Conservation (phyloP, 1,284 basidiomycete genomes). For the Ganoderma sp. region DNA sequence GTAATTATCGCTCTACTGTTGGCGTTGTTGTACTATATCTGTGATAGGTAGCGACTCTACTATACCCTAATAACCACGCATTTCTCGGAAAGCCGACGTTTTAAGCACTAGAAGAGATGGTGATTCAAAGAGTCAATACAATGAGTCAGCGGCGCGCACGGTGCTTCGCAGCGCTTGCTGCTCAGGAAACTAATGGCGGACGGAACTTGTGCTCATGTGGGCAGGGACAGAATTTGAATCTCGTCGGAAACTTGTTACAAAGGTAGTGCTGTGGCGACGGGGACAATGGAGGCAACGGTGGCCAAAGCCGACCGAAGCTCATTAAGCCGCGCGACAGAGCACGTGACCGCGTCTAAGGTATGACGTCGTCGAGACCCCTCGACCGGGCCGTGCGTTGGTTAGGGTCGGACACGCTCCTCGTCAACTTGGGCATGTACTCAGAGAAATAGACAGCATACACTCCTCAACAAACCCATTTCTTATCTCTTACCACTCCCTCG, state of each 20-base stretch:
- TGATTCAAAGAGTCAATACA: neutral
- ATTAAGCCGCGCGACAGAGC: too few species aligned
- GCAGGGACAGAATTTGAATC: too few species aligned
- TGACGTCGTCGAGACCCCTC: neutral
- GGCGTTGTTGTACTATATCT: constrained; percentile 13
- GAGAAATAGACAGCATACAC: too few species aligned
- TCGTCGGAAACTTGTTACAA: too few species aligned
- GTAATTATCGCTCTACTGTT: constrained; percentile 6
- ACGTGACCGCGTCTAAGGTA: constrained; percentile 3
- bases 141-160: too few species aligned
- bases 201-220: too few species aligned
- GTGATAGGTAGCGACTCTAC: neutral
- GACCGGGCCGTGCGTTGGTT: too few species aligned
- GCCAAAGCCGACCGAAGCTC: too few species aligned
- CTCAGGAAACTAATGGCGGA: too few species aligned
- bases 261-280: too few species aligned
- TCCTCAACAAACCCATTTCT: neutral
- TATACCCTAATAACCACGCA: neutral
- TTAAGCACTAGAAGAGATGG: neutral
- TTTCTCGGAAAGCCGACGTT: neutral
- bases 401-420: neutral
- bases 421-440: neutral
- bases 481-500: neutral
- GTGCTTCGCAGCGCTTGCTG: too few species aligned
- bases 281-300: too few species aligned